A percentile compares a stretch with the other conserved stretches of the same genome.
phyloP scores from a whole-genome alignment of 176 grass and related monocot genomes.

The Cenchrus americanus region DNA sequence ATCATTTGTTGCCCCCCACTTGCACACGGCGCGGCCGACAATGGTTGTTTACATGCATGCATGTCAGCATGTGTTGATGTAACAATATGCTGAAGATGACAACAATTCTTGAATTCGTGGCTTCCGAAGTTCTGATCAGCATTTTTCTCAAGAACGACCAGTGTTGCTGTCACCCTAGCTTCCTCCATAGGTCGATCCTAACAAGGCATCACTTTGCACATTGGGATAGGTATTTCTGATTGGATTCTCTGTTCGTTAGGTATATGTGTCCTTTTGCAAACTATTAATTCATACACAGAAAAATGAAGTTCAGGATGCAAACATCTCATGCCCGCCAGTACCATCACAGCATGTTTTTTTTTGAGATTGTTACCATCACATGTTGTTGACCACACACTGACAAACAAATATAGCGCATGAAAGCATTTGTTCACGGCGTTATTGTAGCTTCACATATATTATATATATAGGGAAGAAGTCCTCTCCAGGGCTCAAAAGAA shows the following conservation, averaged over 20 bases:
- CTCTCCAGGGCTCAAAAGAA: neutral
- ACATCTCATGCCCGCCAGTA: neutral
- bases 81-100: neutral
- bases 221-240: neutral
- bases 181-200: neutral
- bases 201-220: neutral
- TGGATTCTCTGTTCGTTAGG: neutral
- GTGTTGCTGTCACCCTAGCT: neutral
- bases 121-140: neutral
- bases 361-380: neutral
- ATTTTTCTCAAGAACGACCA: neutral
- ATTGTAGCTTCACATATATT: neutral
- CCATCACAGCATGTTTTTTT: too few relatives aligned
- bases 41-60: neutral
- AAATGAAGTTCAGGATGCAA: neutral
- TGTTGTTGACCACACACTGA: constrained; percentile 3
- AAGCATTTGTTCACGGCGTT: neutral
- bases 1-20: neutral
- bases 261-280: neutral
- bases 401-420: neutral
- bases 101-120: neutral
- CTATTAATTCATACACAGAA: neutral
- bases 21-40: neutral
- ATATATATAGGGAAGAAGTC: neutral
- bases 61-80: neutral